Evolutionary conservation across 2,329 filamentous ascomycete genomes (phyloP), one percentile per base, ranked within the genome.

Genomic region (Penicillium sp.): DNA sequence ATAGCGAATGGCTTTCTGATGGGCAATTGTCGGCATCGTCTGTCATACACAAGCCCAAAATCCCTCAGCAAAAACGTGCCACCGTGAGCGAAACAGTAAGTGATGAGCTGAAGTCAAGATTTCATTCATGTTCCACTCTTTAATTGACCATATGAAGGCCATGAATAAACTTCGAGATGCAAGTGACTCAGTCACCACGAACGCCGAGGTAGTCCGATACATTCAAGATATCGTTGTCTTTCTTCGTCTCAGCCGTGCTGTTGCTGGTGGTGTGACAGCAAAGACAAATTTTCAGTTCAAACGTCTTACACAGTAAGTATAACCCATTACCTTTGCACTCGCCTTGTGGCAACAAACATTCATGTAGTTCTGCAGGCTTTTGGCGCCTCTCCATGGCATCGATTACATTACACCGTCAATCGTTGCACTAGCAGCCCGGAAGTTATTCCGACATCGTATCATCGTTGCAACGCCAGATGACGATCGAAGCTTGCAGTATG

Each of bases 401-500:
- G 75, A 82, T 52, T 96, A 82, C 60, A 80, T 86, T 4, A 88
- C 89, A 0, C 90, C 92, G 0, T 84, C 86, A 1, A 75, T 96
- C 16, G 82, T 95, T 13, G 79, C 75, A 6, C 71, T 98, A 30
- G 92, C 92, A 4, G 81, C 83, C 2, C 79, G 79, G 44, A 96
- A 96, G 67, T 76, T 94, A 15, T 98, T 94, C 57, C 73, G 84
- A 12, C 92, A 98, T 66, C 81, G 88, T 6, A 79, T 98, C 20
- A 65, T 76, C 10, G 75, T 95, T 38, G 78, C 83, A 0, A 65
- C 67, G 1, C 75, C 85, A 1, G 75, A 79, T 44, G 77, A 80
- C 40, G 92, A 96, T 67, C 75, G 88, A 32, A 95, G 88, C 60
- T 75, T 95, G 70, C 86, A 95, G 61, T 98, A 93, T 80, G 92